Base-by-base conservation (phyloP, 139 green algal genomes). In the Chlamydomonas urium region DNA sequence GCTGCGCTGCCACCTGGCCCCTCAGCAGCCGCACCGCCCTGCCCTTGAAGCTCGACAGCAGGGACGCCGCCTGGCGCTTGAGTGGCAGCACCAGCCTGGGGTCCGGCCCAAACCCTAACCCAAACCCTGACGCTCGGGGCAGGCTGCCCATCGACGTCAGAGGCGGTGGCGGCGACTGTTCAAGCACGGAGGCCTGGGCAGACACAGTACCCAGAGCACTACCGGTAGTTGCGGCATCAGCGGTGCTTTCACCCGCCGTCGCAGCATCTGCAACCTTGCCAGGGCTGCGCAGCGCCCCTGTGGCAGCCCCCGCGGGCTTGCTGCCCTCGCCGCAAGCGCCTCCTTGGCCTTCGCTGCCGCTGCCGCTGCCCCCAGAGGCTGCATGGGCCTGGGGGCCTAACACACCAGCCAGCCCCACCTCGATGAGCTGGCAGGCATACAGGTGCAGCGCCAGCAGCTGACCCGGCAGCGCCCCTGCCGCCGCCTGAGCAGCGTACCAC, bases 361-460 rank as follows among this genome's bases (percentile, higher is more conserved):
- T 35, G 62, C 62, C n/a, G 42, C 26, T 36, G 62, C 62, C n/a
- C n/a, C n/a, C n/a, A n/a, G n/a, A n/a, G n/a, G n/a, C n/a, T n/a
- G n/a, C n/a, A n/a, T n/a, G n/a, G n/a, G n/a, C n/a, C n/a, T n/a
- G 4, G 32, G 10, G 10, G 29, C 31, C 59, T 33, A 66, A 21
- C 59, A 33, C 59, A 24, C 59, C n/a, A n/a, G n/a, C n/a, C n/a
- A n/a, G n/a, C n/a, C n/a, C n/a, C n/a, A n/a, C n/a, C n/a, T n/a
- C n/a, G n/a, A n/a, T n/a, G n/a, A n/a, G n/a, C n/a, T n/a, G n/a
- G n/a, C 48, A 62, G 42, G 71, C 76, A 58, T 65, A 71, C 48
- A 37, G 28, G 34, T 19, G 29, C 57, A 69, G 66, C 45, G 48
- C 48, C 66, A 73, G 31, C 2, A 65, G 31, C 42, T 50, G 42